Evolutionary conservation across 495 filamentous ascomycete genomes (phyloP).

Genomic region (Penicillium longicatenatum): DNA sequence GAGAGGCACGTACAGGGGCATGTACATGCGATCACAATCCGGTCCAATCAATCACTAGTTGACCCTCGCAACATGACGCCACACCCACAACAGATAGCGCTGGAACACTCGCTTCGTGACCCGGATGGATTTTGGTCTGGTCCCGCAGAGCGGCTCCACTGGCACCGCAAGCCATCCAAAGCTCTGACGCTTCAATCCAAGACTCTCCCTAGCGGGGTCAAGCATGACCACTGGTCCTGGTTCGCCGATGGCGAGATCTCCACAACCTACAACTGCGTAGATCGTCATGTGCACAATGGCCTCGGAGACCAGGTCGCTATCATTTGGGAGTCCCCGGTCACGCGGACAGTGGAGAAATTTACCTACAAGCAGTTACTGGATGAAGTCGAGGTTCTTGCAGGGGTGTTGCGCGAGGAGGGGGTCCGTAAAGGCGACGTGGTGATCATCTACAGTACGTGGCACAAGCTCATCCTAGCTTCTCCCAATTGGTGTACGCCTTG

Average conservation of each 20-base stretch:
- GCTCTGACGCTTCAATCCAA: constrained; percentile 47
- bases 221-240: constrained; percentile 75
- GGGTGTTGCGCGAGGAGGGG: constrained; percentile 79
- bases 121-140: constrained; percentile 77
- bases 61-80: constrained; percentile 14
- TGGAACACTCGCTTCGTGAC: constrained; percentile 40
- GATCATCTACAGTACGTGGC: constrained; percentile 78
- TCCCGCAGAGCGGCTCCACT: constrained; percentile 74
- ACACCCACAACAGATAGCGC: constrained; percentile 44
- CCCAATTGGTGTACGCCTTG: not conserved
- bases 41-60: not conserved
- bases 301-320: constrained; percentile 74
- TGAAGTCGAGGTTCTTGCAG: constrained; percentile 85
- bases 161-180: constrained; percentile 69
- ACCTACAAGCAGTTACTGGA: constrained; percentile 75
- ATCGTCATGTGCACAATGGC: constrained; percentile 79
- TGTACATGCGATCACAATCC: not conserved
- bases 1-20: not conserved
- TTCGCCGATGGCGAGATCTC: constrained; percentile 89
- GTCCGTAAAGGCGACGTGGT: constrained; percentile 87
- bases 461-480: not conserved
- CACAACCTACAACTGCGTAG: constrained; percentile 87
- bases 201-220: constrained; percentile 47
- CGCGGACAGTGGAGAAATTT: constrained; percentile 66
- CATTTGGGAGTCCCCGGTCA: constrained; percentile 86